Evolutionary conservation across 805 yeast genomes (phyloP).

Genomic region (Candida adriatica): DNA sequence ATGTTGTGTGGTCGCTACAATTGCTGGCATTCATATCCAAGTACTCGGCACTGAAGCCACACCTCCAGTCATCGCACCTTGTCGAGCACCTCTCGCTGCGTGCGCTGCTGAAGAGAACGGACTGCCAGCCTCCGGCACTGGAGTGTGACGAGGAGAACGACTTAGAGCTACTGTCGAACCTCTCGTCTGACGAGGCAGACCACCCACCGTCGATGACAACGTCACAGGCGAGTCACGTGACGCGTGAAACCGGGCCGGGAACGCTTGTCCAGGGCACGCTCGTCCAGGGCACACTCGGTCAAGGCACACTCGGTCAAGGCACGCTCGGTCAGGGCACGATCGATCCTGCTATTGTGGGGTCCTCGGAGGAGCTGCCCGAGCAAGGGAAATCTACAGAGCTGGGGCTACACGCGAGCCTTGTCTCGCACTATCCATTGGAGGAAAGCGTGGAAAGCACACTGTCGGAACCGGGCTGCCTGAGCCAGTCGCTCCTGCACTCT

Average conservation of each 20-base stretch:
- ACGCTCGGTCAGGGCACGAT: conserved; percentile 3
- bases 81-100: conserved; percentile 62
- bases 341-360: conserved; percentile 5
- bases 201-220: conserved; percentile 1
- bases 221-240: too few relatives aligned
- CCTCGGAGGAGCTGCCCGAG: conserved; percentile 7
- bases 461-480: conserved; percentile 5
- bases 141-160: conserved; percentile 34
- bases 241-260: too few relatives aligned
- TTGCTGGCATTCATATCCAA: conserved; percentile 89
- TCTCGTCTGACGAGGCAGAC: conserved; percentile 16
- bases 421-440: not conserved
- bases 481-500: conserved; percentile 17
- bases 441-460: not conserved
- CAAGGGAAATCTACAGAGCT: conserved; percentile 10
- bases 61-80: conserved; percentile 67
- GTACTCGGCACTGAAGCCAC: conserved; percentile 71
- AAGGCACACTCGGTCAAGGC: too few relatives aligned
- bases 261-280: conserved; percentile 3
- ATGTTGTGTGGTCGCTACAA: conserved; percentile 89
- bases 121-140: conserved; percentile 6
- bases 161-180: conserved; percentile 24
- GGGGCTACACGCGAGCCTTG: conserved; percentile 7
- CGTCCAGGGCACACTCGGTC: too few relatives aligned
- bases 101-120: conserved; percentile 17